phyloP scores from a whole-genome alignment of 805 yeast species.

The Candida stauntonica region DNA sequence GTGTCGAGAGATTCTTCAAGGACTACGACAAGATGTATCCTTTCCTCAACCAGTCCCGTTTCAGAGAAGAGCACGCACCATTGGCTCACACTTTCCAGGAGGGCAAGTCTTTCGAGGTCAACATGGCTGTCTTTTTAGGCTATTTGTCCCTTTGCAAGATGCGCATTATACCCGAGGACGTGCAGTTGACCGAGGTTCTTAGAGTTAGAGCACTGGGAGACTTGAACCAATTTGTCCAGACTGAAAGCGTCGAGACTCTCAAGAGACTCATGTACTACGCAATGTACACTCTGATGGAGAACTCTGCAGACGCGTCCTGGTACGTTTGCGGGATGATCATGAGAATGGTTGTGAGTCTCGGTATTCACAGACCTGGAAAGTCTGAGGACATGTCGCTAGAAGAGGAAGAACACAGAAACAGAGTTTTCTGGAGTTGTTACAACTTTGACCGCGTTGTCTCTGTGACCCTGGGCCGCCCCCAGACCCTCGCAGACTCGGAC shows the following conservation, averaged over 20 bases:
- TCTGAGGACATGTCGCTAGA: slow-evolving; percentile 21
- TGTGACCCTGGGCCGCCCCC: slow-evolving; percentile 44
- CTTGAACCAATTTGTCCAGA: slow-evolving; percentile 34
- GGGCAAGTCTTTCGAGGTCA: slow-evolving; percentile 41
- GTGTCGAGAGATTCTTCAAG: slow-evolving; percentile 31
- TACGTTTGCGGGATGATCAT: slow-evolving; percentile 45
- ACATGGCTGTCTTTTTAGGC: slow-evolving; percentile 52
- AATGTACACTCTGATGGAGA: slow-evolving; percentile 47
- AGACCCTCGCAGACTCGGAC: slow-evolving; percentile 45
- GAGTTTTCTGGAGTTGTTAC: slow-evolving; percentile 48
- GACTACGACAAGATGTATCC: slow-evolving; percentile 10
- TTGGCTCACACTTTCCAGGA: slow-evolving; percentile 5
- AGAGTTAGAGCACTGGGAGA: slow-evolving; percentile 39
- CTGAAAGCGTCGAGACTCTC: slow-evolving; percentile 38
- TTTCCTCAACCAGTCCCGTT: slow-evolving; percentile 10
- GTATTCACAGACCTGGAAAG: slow-evolving; percentile 37
- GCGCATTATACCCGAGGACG: slow-evolving; percentile 33
- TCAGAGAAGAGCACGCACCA: slow-evolving; percentile 25
- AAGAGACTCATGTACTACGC: slow-evolving; percentile 41
- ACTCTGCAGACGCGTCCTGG: slow-evolving; percentile 48
- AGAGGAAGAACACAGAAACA: slow-evolving; percentile 28
- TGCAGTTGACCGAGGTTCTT: slow-evolving; percentile 37
- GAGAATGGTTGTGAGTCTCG: slow-evolving; percentile 41
- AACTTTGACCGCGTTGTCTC: slow-evolving; percentile 46
- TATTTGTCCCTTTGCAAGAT: slow-evolving; percentile 45